These are phyloP conservation scores for Leccinum solheimii DNA, from an alignment of 1,284 basidiomycete genomes.

Conservation along the genomic window DNA sequence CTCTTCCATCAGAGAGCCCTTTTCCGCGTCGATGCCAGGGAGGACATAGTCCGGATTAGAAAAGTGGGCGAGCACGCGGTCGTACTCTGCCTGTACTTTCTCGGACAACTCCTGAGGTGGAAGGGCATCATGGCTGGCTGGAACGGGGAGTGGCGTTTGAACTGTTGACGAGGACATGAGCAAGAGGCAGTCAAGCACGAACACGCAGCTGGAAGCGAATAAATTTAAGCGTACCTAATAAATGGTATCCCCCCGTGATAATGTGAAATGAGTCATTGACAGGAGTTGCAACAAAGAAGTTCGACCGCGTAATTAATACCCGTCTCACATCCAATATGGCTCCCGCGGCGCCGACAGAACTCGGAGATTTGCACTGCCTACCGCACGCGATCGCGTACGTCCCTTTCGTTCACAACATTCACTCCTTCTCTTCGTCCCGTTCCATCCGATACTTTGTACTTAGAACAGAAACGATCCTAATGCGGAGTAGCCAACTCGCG, in stretches of 20 bases:
- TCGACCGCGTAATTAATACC: background rate
- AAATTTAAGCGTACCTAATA: background rate
- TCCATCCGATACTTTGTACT: slow-evolving; percentile 28
- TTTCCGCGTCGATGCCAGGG: slow-evolving; percentile 43
- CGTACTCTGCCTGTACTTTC: slow-evolving; percentile 51
- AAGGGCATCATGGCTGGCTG: slow-evolving; percentile 29
- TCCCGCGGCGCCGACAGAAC: no score
- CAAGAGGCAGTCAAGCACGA: background rate
- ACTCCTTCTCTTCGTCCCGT: no score
- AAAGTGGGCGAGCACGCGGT: slow-evolving; percentile 62
- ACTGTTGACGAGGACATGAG: slow-evolving; percentile 15
- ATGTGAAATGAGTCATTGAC: background rate
- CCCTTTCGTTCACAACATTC: no score
- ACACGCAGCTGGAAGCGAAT: slow-evolving; percentile 1
- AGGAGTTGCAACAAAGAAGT: background rate
- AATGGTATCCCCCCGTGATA: background rate
- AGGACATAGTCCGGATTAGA: slow-evolving; percentile 50
- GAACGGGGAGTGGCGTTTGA: slow-evolving; percentile 32
- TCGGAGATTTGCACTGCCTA: no score
- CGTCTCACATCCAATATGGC: no score
- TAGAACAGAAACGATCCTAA: slow-evolving; percentile 76
- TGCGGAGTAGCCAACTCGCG: slow-evolving; percentile 46
- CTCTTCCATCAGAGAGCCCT: slow-evolving; percentile 54
- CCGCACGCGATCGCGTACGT: no score
- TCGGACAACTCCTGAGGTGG: slow-evolving; percentile 43